phyloP scores from a whole-genome alignment of 2,329 filamentous ascomycete species.

The Chaetomium sp. region DNA sequence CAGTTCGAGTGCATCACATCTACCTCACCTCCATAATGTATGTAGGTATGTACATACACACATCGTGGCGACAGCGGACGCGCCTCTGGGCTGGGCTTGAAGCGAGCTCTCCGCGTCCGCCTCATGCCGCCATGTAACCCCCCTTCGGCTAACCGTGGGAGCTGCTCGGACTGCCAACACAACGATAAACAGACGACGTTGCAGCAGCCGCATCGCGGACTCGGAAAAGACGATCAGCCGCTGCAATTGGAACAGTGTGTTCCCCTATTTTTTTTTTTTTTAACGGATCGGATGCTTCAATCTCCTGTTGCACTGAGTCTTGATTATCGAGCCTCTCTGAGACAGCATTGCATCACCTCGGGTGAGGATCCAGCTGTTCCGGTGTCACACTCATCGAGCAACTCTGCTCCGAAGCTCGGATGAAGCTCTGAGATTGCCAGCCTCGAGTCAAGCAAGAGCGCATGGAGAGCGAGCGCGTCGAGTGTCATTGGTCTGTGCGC shows the following conservation, averaged over 20 bases:
- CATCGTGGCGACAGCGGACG: background rate
- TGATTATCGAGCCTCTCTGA: background rate
- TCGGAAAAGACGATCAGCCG: constrained; percentile 12
- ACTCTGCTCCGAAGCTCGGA: background rate
- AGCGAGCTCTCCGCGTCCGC: constrained; percentile 6
- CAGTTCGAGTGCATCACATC: background rate
- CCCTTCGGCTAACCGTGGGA: background rate
- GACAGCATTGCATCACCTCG: constrained; percentile 17
- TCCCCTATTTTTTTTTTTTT: background rate
- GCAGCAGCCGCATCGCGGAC: constrained; percentile 15
- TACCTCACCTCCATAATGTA: background rate
- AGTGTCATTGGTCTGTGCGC: background rate
- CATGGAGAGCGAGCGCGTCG: no score
- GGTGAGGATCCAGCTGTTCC: background rate
- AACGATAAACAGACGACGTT: constrained; percentile 4
- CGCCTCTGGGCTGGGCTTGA: background rate
- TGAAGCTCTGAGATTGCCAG: background rate
- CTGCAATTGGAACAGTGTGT: background rate
- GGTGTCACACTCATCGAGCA: background rate
- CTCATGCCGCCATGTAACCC: background rate
- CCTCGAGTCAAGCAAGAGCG: no score
- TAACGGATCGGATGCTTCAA: background rate
- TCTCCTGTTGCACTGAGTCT: background rate
- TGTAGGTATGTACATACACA: background rate
- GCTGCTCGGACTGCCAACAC: constrained; percentile 6